Base-by-base conservation (phyloP, 2,329 filamentous ascomycete species). In the Emergomyces pasteurianus region DNA sequence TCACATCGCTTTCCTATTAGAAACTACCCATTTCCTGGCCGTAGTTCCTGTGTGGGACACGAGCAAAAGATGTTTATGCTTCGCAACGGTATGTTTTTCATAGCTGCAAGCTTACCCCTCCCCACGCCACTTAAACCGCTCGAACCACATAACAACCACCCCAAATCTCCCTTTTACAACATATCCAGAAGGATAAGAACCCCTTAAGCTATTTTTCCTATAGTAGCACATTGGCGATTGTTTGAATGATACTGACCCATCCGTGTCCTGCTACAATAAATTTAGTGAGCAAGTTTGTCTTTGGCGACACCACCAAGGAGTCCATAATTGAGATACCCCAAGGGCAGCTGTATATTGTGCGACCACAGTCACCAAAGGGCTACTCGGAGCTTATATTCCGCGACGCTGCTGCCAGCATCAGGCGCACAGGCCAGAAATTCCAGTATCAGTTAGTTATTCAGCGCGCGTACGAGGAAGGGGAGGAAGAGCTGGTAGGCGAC, bases 371-470 rank as follows among this genome's bases (percentile, higher is more conserved):
- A 8, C 91, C 92, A 61, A 99, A 99, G 75, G 94, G 94, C 66
- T 97, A 96, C 74, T 96, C 92, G 1, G 94, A 99, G 76, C 90
- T 97, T 72, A 95, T 99, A 76, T 99, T 96, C 82, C 96, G 94
- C 75, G 94, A 99, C 85, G 88, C 91, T 46, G 89, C 90, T 54
- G 90, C 92, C 59, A 90, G 88, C 65, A 95, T 99, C 70, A 88
- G 95, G 65, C 86, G 90, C 65, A 97, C 94, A 18, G 92, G 89
- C 23, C 92, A 96, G 73, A 91, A 97, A 59, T 96, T 89, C 70
- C 92, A 99, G 70, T 99, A 97, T 73, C 94, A 99, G 74, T 89
- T 99, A 14, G 92, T 97, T 47, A 84, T 97, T 49, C 94, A 99
- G 74, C 85, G 94, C 63, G 92, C 92, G 62, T 99, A 95, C 80